phyloP scores from a whole-genome alignment of 2,329 filamentous ascomycete genomes.

The Fusarium chaquense region DNA sequence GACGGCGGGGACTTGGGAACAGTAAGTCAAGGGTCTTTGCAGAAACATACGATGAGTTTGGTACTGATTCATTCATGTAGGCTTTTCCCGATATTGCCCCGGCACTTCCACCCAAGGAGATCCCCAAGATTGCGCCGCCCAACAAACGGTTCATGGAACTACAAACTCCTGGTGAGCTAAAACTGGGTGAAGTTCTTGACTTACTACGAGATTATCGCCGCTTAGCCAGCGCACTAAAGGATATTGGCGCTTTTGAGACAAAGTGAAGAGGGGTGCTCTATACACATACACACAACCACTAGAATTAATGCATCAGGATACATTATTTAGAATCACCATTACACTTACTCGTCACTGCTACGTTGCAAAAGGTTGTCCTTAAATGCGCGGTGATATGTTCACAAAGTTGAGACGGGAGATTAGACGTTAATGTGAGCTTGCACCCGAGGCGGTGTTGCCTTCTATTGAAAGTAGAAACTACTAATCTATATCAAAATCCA shows the following conservation, averaged over 20 bases:
- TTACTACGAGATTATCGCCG: slow-evolving; percentile 80
- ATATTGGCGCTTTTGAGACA: slow-evolving; percentile 69
- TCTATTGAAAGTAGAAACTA: slow-evolving; percentile 14
- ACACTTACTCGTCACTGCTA: background rate
- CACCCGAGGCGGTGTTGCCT: slow-evolving; percentile 16
- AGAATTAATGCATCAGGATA: slow-evolving; percentile 29
- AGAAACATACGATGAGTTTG: background rate
- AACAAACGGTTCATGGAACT: slow-evolving; percentile 80
- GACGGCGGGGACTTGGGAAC: slow-evolving; percentile 69
- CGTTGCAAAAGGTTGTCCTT: background rate
- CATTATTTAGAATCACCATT: background rate
- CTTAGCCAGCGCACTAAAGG: slow-evolving; percentile 73
- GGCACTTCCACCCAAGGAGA: slow-evolving; percentile 66
- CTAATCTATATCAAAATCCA: slow-evolving; percentile 14
- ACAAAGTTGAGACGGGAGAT: background rate
- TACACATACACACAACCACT: slow-evolving; percentile 16
- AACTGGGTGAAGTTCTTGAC: slow-evolving; percentile 78
- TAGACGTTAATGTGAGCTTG: slow-evolving; percentile 2
- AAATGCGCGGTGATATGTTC: background rate
- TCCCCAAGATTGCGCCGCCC: slow-evolving; percentile 71
- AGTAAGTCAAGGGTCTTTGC: slow-evolving; percentile 56
- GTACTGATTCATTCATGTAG: slow-evolving; percentile 51
- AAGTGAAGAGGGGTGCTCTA: slow-evolving; percentile 42
- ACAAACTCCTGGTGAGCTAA: slow-evolving; percentile 76
- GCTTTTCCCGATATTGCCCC: slow-evolving; percentile 71